Conservation (phyloP, 805 yeast species). For the Grigorovia yakushimaensis region DNA sequence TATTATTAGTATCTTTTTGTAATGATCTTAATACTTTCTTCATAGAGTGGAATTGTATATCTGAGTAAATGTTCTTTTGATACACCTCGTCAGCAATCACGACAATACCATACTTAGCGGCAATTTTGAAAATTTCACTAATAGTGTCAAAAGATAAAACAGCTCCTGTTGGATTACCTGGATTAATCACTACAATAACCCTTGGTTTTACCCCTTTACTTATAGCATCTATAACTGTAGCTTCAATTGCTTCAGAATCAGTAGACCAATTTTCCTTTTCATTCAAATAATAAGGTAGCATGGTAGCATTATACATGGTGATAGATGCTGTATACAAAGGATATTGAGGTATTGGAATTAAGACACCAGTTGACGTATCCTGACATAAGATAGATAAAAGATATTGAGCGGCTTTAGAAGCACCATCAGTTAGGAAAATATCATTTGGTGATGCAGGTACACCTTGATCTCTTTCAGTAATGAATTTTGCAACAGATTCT, state of each 20-base stretch:
- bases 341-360: slow-evolving; percentile 96
- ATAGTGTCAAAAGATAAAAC: slow-evolving; percentile 58
- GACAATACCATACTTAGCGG: slow-evolving; percentile 76
- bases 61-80: slow-evolving; percentile 81
- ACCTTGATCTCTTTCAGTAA: slow-evolving; percentile 73
- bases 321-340: slow-evolving; percentile 92
- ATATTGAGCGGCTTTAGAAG: slow-evolving; percentile 84
- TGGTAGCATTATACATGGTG: slow-evolving; percentile 67
- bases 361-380: slow-evolving; percentile 59
- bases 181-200: slow-evolving; percentile 86
- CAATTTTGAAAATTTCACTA: slow-evolving; percentile 59
- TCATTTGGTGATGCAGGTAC: slow-evolving; percentile 53
- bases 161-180: slow-evolving; percentile 98
- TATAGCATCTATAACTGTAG: slow-evolving; percentile 39
- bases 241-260: slow-evolving; percentile 53
- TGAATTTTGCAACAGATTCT: slow-evolving; percentile 70
- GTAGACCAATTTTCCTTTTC: slow-evolving; percentile 81
- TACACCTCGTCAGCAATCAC: slow-evolving; percentile 96
- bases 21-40: slow-evolving; percentile 65
- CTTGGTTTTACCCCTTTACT: slow-evolving; percentile 53
- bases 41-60: slow-evolving; percentile 68
- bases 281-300: slow-evolving; percentile 77
- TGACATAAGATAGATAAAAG: slow-evolving; percentile 60
- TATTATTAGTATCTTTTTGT: slow-evolving; percentile 36
- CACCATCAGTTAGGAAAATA: slow-evolving; percentile 85